Conservation (phyloP, 805 yeast species). For the Suhomyces kilbournensis region DNA sequence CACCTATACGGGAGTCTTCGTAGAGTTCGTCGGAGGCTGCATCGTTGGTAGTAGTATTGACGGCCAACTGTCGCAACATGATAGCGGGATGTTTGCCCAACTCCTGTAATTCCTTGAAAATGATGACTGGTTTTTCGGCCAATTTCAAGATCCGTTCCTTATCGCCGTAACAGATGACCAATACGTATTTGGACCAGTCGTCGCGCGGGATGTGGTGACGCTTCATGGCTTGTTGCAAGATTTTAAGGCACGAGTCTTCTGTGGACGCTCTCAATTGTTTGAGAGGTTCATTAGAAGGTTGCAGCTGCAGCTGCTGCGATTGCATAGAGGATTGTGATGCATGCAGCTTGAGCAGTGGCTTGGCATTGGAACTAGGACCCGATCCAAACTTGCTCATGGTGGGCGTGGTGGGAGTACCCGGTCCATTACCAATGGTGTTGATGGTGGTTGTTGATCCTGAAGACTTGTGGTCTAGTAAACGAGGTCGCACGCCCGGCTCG, state of each 20-base stretch:
- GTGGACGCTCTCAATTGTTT: slow-evolving; percentile 81
- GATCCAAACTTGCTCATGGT: slow-evolving; percentile 4
- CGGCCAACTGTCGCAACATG: slow-evolving; percentile 84
- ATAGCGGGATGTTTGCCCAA: slow-evolving; percentile 86
- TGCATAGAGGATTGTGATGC: neutral
- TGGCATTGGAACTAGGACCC: neutral
- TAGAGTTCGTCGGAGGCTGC: slow-evolving; percentile 14
- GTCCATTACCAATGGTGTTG: slow-evolving; percentile 2
- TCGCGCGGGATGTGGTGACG: slow-evolving; percentile 73
- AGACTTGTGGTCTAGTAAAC: slow-evolving; percentile 23
- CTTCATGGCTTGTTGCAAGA: slow-evolving; percentile 83
- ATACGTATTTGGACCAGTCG: slow-evolving; percentile 85
- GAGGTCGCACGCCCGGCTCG: slow-evolving; percentile 14
- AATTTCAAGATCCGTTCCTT: slow-evolving; percentile 78
- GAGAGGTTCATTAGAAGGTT: slow-evolving; percentile 56
- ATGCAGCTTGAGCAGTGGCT: slow-evolving; percentile 9
- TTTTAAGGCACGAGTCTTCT: slow-evolving; percentile 87
- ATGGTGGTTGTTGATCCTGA: slow-evolving; percentile 8
- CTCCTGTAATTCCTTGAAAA: slow-evolving; percentile 81
- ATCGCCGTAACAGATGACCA: slow-evolving; percentile 88
- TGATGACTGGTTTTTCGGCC: slow-evolving; percentile 84
- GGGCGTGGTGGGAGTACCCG: slow-evolving; percentile 4
- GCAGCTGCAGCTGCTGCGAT: slow-evolving; percentile 6
- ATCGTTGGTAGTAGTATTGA: slow-evolving; percentile 2
- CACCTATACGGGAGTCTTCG: slow-evolving; percentile 40